A percentile compares a stretch with the other conserved stretches of the same genome.
phyloP scores from a whole-genome alignment of 495 filamentous ascomycete genomes.

The Pyrenula massariospora region DNA sequence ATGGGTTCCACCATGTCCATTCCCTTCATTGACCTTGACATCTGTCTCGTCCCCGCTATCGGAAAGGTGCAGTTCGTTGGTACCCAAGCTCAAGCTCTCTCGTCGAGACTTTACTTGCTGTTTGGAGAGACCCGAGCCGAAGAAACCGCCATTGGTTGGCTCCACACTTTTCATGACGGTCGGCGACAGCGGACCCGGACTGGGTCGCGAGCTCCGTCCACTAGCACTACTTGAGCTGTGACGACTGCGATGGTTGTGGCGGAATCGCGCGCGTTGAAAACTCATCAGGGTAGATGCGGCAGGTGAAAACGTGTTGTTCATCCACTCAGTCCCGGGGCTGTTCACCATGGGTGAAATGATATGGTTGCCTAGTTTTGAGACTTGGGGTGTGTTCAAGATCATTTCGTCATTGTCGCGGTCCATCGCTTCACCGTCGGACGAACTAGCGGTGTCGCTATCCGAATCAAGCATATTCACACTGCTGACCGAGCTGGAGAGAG shows the following conservation, averaged over 20 bases:
- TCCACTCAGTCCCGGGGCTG: constrained; percentile 44
- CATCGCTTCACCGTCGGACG: constrained; percentile 68
- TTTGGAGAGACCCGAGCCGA: constrained; percentile 25
- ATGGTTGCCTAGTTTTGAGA: constrained; percentile 41
- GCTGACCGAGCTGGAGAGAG: constrained; percentile 73
- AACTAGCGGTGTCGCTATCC: constrained; percentile 63
- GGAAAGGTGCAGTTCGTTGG: constrained; percentile 74
- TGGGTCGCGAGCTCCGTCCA: constrained; percentile 57
- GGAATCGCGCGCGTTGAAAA: constrained; percentile 56
- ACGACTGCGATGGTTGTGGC: constrained; percentile 39
- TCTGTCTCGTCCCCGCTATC: constrained; percentile 65
- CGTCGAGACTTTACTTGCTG: constrained; percentile 47
- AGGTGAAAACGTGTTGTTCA: constrained; percentile 49
- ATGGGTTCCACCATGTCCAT: constrained; percentile 1
- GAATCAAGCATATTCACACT: constrained; percentile 71
- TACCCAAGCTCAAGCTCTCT: constrained; percentile 77
- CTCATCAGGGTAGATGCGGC: constrained; percentile 60
- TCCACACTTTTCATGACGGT: constrained; percentile 53
- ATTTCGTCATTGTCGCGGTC: constrained; percentile 70
- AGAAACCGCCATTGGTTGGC: constrained; percentile 31
- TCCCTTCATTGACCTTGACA: constrained; percentile 11
- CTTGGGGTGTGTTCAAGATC: constrained; percentile 58
- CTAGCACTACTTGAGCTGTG: constrained; percentile 63
- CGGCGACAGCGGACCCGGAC: constrained; percentile 51
- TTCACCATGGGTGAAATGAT: constrained; percentile 29